Evolutionary conservation across 2,329 filamentous ascomycete species (phyloP).

Genomic region (Esteya vermicola): DNA sequence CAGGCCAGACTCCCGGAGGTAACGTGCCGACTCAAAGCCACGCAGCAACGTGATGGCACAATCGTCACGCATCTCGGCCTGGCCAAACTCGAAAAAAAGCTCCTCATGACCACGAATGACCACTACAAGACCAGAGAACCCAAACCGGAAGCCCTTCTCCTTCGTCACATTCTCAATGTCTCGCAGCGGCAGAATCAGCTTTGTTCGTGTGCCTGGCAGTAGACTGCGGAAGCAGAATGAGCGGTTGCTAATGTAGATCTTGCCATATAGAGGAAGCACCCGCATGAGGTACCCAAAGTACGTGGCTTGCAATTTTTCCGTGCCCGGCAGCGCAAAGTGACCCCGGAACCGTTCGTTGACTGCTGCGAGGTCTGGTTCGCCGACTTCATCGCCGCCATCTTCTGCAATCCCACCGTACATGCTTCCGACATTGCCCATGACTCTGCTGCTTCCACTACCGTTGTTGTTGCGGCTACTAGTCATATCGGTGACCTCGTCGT

Average conservation of each 20-base stretch:
- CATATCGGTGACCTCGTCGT: conserved; percentile 33
- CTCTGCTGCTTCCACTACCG: too few relatives aligned
- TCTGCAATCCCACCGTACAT: too few relatives aligned
- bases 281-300: conserved; percentile 90
- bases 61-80: conserved; percentile 69
- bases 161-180: conserved; percentile 91
- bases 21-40: conserved; percentile 57
- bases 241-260: conserved; percentile 82
- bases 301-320: conserved; percentile 72
- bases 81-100: conserved; percentile 85
- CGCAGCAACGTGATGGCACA: conserved; percentile 71
- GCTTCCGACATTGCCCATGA: too few relatives aligned
- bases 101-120: conserved; percentile 91
- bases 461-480: too few relatives aligned
- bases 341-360: conserved; percentile 72
- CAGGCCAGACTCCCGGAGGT: conserved; percentile 54
- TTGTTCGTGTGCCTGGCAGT: conserved; percentile 77
- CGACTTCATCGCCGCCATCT: background rate
- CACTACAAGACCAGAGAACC: conserved; percentile 82
- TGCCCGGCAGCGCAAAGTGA: conserved; percentile 78
- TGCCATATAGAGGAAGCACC: conserved; percentile 84
- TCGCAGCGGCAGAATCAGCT: conserved; percentile 77
- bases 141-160: conserved; percentile 86
- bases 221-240: conserved; percentile 90
- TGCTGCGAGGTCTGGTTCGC: background rate